phyloP scores from a whole-genome alignment of 306 rosid species.

The Castanea mollissima region DNA sequence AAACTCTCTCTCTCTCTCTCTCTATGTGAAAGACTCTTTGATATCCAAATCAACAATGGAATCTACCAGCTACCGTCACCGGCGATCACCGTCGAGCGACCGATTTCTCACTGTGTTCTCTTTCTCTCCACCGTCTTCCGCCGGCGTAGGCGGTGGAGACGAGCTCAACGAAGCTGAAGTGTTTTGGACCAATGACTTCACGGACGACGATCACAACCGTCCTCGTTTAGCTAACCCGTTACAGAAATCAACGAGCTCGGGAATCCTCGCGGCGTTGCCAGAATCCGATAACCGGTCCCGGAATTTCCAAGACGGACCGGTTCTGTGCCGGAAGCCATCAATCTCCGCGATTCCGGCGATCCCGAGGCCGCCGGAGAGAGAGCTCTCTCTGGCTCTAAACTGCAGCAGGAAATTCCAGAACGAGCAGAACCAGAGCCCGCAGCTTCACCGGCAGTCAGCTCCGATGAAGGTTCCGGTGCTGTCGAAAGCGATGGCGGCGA shows the following conservation, averaged over 20 bases:
- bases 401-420: constrained; percentile 42
- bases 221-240: not conserved
- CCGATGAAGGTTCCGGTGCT: constrained; percentile 70
- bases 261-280: constrained; percentile 53
- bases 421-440: not conserved
- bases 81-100: constrained; percentile 60
- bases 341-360: constrained; percentile 46
- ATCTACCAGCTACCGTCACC: constrained; percentile 38
- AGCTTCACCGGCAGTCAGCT: constrained; percentile 44
- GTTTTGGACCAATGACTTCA: constrained; percentile 57
- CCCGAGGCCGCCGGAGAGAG: constrained; percentile 51
- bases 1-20: not conserved
- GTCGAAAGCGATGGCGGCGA: constrained; percentile 27
- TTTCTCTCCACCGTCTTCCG: constrained; percentile 13
- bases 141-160: constrained; percentile 19
- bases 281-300: constrained; percentile 22
- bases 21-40: too few relatives aligned
- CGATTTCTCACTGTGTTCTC: constrained; percentile 48
- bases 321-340: constrained; percentile 45
- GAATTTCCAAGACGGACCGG: constrained; percentile 17
- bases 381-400: constrained; percentile 34
- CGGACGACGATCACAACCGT: constrained; percentile 21
- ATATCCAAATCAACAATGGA: constrained; percentile 40
- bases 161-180: constrained; percentile 77
- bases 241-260: constrained; percentile 37